These are phyloP conservation scores for Penicillium aurantiogriseum DNA, from an alignment of 2,329 filamentous ascomycete species.

Conservation along the genomic window DNA sequence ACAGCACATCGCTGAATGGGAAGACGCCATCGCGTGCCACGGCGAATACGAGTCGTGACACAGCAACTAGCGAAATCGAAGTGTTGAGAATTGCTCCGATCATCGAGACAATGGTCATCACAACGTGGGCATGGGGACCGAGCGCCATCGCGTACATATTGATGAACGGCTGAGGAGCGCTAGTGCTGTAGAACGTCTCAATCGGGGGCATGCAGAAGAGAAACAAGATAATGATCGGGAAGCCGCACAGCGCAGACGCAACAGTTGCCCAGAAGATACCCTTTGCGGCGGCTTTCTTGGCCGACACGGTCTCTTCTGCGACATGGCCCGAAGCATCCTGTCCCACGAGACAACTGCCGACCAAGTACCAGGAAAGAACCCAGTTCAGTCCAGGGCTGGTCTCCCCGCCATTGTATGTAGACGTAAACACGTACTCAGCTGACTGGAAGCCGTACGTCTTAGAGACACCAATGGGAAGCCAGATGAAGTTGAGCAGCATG, in stretches of 20 bases:
- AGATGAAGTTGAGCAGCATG: conserved; percentile 49
- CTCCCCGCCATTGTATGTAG: conserved; percentile 32
- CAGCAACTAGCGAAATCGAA: conserved; percentile 54
- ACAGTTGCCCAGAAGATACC: conserved; percentile 33
- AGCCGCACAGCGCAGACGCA: conserved; percentile 29
- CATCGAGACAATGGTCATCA: conserved; percentile 26
- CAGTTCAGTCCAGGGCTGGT: conserved; percentile 29
- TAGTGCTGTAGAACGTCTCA: conserved; percentile 31
- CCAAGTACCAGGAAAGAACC: conserved; percentile 31
- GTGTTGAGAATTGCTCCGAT: conserved; percentile 42
- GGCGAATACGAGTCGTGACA: conserved; percentile 57
- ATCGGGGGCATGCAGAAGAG: conserved; percentile 34
- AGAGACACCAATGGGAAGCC: conserved; percentile 48
- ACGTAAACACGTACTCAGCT: conserved; percentile 47
- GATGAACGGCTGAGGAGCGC: conserved; percentile 30
- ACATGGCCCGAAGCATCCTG: conserved; percentile 33
- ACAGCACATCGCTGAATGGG: conserved; percentile 54
- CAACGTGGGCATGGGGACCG: conserved; percentile 22
- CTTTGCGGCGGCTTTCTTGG: conserved; percentile 31
- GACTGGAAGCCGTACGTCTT: conserved; percentile 47
- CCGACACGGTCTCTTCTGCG: conserved; percentile 31
- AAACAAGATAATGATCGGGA: conserved; percentile 32
- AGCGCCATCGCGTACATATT: conserved; percentile 25
- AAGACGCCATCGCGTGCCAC: conserved; percentile 59
- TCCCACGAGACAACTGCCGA: conserved; percentile 29